phyloP scores from a whole-genome alignment of 768 basidiomycete genomes.

The Lactarius deliciosus region DNA sequence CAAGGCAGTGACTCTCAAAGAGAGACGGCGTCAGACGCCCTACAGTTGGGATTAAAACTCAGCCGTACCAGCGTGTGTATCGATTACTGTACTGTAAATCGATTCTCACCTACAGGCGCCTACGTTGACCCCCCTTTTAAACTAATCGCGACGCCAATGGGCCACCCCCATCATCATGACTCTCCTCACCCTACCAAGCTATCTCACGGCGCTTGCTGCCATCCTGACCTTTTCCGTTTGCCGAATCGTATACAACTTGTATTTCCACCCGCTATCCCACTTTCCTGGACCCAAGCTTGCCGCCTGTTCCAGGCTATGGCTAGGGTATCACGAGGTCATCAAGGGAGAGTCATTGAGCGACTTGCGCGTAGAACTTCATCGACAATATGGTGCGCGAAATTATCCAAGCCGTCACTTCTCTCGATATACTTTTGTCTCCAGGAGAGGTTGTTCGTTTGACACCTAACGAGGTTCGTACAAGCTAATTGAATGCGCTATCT shows the following conservation, averaged over 20 bases:
- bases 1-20: too few relatives aligned
- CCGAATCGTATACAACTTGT: neutral
- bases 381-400: neutral
- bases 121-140: neutral
- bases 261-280: constrained; percentile 1
- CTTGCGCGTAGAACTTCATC: constrained; percentile 7
- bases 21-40: too few relatives aligned
- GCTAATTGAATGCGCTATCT: neutral
- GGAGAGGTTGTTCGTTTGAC: constrained; percentile 8
- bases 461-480: constrained; percentile 12
- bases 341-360: neutral
- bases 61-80: too few relatives aligned
- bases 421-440: neutral
- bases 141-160: neutral
- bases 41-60: too few relatives aligned
- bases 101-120: too few relatives aligned
- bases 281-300: constrained; percentile 6
- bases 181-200: neutral
- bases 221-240: neutral
- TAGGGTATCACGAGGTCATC: constrained; percentile 3
- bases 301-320: neutral
- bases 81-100: too few relatives aligned
- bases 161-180: neutral
- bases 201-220: neutral
- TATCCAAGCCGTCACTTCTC: neutral